phyloP scores from a whole-genome alignment of 345 rosid species.

The Eucalyptus microcorys region DNA sequence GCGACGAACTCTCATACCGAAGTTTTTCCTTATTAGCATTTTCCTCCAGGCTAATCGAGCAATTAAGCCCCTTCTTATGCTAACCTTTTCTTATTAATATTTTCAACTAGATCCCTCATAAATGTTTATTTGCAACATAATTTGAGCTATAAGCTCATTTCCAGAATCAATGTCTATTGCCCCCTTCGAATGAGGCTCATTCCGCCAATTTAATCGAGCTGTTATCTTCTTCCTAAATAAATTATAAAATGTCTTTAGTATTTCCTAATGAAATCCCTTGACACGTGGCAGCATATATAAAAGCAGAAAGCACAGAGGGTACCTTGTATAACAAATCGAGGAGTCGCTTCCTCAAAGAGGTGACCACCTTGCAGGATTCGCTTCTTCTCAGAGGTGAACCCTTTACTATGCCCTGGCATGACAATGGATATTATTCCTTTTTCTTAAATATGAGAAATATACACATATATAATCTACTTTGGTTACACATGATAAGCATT shows the following conservation, averaged over 20 bases:
- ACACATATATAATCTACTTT: not conserved
- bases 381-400: not conserved
- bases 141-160: not conserved
- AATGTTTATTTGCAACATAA: not conserved
- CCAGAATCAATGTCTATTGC: not conserved
- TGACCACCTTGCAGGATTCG: not conserved
- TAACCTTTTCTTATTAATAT: not conserved
- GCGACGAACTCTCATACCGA: fast-evolving
- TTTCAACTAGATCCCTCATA: not conserved
- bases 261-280: not conserved
- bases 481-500: not conserved
- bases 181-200: not conserved
- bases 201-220: not conserved
- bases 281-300: not conserved
- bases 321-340: not conserved
- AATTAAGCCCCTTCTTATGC: not conserved
- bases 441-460: not conserved
- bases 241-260: not conserved
- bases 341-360: not conserved
- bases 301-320: not conserved
- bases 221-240: not conserved
- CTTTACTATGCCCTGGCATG: not conserved
- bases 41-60: fast-evolving
- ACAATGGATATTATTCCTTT: not conserved
- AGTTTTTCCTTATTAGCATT: not conserved